phyloP scores from a whole-genome alignment of 805 yeast species.

The Ogataea glucozyma region DNA sequence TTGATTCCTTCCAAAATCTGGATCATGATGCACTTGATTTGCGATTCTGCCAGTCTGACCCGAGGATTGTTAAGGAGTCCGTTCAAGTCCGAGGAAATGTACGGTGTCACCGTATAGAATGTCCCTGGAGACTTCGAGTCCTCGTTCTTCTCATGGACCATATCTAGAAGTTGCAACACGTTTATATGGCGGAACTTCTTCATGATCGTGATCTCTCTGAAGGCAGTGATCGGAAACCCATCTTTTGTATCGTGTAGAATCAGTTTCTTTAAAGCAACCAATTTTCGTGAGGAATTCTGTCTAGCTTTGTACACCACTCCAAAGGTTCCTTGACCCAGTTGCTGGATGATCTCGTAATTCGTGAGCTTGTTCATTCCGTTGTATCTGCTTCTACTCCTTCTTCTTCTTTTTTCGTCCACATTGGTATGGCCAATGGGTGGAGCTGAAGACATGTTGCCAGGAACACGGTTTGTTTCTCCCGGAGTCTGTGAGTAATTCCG shows the following conservation, averaged over 20 bases:
- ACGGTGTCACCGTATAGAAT: conserved; percentile 88
- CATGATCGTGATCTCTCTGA: conserved; percentile 85
- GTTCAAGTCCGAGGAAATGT: conserved; percentile 88
- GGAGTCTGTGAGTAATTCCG: too few species aligned
- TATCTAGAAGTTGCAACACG: conserved; percentile 74
- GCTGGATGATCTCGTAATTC: conserved; percentile 37
- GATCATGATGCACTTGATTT: conserved; percentile 77
- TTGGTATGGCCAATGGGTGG: background rate
- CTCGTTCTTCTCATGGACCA: conserved; percentile 57
- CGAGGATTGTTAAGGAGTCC: conserved; percentile 84
- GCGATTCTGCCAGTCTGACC: conserved; percentile 58
- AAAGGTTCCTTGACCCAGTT: conserved; percentile 83
- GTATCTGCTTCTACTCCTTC: conserved; percentile 14
- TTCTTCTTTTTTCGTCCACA: conserved; percentile 7
- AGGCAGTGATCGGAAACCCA: conserved; percentile 91
- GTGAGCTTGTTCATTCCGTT: conserved; percentile 34
- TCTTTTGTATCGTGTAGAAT: conserved; percentile 76
- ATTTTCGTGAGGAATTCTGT: conserved; percentile 48
- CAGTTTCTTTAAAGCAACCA: conserved; percentile 87
- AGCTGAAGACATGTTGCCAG: conserved; percentile 1
- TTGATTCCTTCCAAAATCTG: conserved; percentile 81
- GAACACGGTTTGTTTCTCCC: too few species aligned
- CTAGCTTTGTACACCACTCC: conserved; percentile 86
- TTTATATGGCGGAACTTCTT: conserved; percentile 69
- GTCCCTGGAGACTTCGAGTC: conserved; percentile 33